Percentiles rank a stretch among this genome's conserved stretches.
These are phyloP conservation scores for Evernia prunastri DNA, from an alignment of 495 filamentous ascomycete species.

Conservation along the genomic window DNA sequence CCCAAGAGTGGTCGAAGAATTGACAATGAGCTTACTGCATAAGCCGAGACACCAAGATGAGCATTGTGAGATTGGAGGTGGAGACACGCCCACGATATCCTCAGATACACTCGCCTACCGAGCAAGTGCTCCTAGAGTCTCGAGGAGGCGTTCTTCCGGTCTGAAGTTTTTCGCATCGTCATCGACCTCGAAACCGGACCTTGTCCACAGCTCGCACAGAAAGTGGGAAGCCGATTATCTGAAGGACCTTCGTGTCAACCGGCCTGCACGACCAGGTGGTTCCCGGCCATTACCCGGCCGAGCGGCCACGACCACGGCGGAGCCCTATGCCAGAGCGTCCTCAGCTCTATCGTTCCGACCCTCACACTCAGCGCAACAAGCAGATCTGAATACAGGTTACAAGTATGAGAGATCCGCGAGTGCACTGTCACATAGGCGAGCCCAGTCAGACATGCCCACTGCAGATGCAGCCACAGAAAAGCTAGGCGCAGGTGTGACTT, in stretches of 20 bases:
- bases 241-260: constrained; percentile 71
- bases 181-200: constrained; percentile 26
- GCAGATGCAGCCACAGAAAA: constrained; percentile 35
- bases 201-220: constrained; percentile 29
- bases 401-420: constrained; percentile 43
- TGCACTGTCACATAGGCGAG: constrained; percentile 45
- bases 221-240: constrained; percentile 61
- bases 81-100: neutral
- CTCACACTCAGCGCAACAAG: constrained; percentile 6
- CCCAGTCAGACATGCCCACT: constrained; percentile 33
- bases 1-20: neutral
- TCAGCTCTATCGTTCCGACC: constrained; percentile 38
- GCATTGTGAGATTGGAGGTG: neutral
- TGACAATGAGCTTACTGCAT: constrained; percentile 18
- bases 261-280: constrained; percentile 67
- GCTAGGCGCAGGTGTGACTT: constrained; percentile 33
- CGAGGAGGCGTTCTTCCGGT: constrained; percentile 25
- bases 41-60: constrained; percentile 7
- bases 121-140: constrained; percentile 1
- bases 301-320: constrained; percentile 34
- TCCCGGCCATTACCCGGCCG: constrained; percentile 65
- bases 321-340: constrained; percentile 40
- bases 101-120: neutral
- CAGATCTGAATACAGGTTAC: constrained; percentile 24
- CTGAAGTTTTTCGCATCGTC: constrained; percentile 29